A percentile compares a stretch with the other conserved stretches of the same genome.
These are phyloP conservation scores for Sphaerobolus stellatus DNA, from an alignment of 1,284 basidiomycete genomes.

Conservation along the genomic window DNA sequence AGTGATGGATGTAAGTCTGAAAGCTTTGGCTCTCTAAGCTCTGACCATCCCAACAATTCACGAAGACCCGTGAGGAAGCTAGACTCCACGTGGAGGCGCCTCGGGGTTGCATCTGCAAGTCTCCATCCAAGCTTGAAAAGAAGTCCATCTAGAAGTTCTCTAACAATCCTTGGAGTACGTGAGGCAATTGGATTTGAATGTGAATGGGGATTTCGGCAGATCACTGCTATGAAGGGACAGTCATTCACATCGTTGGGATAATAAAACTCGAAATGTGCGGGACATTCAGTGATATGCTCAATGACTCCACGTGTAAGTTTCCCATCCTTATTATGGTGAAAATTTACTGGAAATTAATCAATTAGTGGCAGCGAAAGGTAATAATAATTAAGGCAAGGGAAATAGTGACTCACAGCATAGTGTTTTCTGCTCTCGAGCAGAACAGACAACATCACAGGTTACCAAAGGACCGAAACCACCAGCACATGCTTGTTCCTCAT, in stretches of 20 bases:
- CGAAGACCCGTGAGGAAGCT: constrained; percentile 23
- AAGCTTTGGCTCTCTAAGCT: constrained; percentile 2
- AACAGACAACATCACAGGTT: constrained; percentile 17
- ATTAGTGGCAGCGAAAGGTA: neutral
- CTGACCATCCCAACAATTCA: constrained; percentile 18
- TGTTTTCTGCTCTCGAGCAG: constrained; percentile 19
- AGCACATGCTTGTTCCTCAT: constrained; percentile 5
- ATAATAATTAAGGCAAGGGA: neutral
- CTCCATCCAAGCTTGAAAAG: constrained; percentile 21
- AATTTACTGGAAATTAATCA: constrained; percentile 14
- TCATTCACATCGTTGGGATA: constrained; percentile 17
- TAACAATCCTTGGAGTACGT: constrained; percentile 14
- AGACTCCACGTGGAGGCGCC: constrained; percentile 21
- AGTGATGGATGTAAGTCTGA: constrained; percentile 29
- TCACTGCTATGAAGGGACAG: constrained; percentile 20
- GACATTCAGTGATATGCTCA: constrained; percentile 13
- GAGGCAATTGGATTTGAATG: constrained; percentile 15
- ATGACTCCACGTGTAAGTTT: constrained; percentile 15
- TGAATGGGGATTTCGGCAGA: constrained; percentile 20
- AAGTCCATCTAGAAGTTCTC: constrained; percentile 2
- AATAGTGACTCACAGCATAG: constrained; percentile 20
- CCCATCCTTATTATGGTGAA: constrained; percentile 18
- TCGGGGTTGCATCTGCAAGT: constrained; percentile 30
- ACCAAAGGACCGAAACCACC: constrained; percentile 23
- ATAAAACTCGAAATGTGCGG: constrained; percentile 20